phyloP scores from a whole-genome alignment of 164 flowering plant genomes.

The Liriodendron chinense region DNA sequence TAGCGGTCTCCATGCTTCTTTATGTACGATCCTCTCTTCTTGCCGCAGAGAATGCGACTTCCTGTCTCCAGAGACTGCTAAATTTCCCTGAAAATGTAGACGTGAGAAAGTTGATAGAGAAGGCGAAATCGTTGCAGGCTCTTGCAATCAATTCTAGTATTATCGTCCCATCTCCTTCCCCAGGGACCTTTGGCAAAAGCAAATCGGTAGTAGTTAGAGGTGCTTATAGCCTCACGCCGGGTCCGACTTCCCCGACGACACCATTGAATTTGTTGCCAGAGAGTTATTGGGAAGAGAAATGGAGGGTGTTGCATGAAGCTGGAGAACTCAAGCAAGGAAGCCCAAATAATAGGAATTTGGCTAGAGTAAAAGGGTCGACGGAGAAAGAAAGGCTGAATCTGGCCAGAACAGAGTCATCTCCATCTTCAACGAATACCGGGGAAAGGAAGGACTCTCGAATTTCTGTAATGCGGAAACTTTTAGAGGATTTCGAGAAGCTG shows the following conservation, averaged over 20 bases:
- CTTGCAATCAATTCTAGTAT: constrained; percentile 49
- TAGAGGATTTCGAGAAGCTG: constrained; percentile 41
- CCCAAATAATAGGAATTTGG: constrained; percentile 26
- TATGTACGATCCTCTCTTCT: constrained; percentile 79
- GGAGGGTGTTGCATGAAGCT: constrained; percentile 75
- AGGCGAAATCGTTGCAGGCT: constrained; percentile 75
- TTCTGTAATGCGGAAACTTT: constrained; percentile 65
- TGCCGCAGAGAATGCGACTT: constrained; percentile 83
- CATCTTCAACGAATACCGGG: constrained; percentile 38
- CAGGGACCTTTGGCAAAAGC: constrained; percentile 24
- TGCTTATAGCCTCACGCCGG: constrained; percentile 43
- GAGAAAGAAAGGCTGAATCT: constrained; percentile 47
- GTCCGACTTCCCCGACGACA: constrained; percentile 51
- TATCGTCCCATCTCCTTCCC: constrained; percentile 23
- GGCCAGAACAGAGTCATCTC: constrained; percentile 69
- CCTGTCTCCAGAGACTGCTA: constrained; percentile 82
- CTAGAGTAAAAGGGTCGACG: constrained; percentile 46
- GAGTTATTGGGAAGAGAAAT: constrained; percentile 96
- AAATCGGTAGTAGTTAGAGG: constrained; percentile 41
- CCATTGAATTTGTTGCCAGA: constrained; percentile 57
- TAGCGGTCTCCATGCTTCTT: constrained; percentile 92
- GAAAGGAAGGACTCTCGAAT: constrained; percentile 26
- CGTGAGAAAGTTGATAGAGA: constrained; percentile 57
- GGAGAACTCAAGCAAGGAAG: constrained; percentile 48
- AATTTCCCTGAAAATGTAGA: constrained; percentile 66